These are phyloP conservation scores for Lactifluus piperatus DNA, from an alignment of 768 basidiomycete genomes.

Conservation along the genomic window DNA sequence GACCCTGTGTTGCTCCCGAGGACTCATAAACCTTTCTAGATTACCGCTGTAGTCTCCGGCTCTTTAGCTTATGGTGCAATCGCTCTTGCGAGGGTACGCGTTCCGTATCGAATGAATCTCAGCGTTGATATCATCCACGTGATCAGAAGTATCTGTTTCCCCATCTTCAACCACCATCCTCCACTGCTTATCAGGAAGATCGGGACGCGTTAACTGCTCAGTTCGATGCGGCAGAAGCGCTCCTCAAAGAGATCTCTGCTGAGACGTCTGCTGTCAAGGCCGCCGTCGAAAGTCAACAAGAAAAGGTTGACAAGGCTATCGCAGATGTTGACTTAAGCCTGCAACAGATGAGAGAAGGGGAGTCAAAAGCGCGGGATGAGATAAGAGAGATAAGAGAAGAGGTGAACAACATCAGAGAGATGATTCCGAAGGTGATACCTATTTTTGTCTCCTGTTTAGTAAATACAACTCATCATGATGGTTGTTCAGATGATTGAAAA, in stretches of 20 bases:
- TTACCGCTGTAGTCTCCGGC: conserved; percentile 87
- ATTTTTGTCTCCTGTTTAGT: conserved; percentile 1
- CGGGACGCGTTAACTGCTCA: conserved; percentile 77
- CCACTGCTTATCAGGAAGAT: conserved; percentile 85
- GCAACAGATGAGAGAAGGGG: conserved; percentile 66
- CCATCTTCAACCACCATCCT: conserved; percentile 79
- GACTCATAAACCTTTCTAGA: conserved; percentile 38
- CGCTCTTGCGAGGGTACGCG: conserved; percentile 64
- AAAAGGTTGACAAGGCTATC: conserved; percentile 61
- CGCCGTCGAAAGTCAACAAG: conserved; percentile 70
- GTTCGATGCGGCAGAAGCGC: conserved; percentile 79
- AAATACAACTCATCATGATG: background rate
- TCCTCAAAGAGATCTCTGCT: conserved; percentile 70
- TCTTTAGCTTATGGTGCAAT: conserved; percentile 73
- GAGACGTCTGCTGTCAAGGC: conserved; percentile 65
- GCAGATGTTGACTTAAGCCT: conserved; percentile 66
- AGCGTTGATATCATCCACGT: conserved; percentile 2
- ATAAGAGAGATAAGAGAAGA: conserved; percentile 90
- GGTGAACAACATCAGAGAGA: conserved; percentile 79
- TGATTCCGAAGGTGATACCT: conserved; percentile 77
- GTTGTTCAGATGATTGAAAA: conserved; percentile 81
- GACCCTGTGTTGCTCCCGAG: conserved; percentile 15
- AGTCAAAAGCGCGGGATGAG: conserved; percentile 73
- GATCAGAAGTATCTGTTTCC: conserved; percentile 82
- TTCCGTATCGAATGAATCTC: background rate